A percentile compares a stretch with the other conserved stretches of the same genome.
Evolutionary conservation across 2,329 filamentous ascomycete species (phyloP).

Genomic region (Trichoderma harzianum): DNA sequence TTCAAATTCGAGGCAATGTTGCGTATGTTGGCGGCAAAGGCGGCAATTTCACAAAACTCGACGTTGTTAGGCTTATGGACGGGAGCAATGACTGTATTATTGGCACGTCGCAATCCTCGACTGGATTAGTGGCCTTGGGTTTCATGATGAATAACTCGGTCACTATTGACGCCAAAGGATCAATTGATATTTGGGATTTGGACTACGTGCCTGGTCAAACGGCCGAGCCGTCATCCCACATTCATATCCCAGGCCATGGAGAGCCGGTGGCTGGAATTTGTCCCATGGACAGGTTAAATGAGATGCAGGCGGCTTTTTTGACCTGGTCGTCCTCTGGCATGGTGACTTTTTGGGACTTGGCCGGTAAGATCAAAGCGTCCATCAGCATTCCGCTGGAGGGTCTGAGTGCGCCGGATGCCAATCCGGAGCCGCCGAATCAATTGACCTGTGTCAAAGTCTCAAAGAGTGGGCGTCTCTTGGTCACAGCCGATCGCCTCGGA

Average conservation of each 20-base stretch:
- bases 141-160: slow-evolving; percentile 65
- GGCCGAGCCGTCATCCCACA: slow-evolving; percentile 40
- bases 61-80: slow-evolving; percentile 48
- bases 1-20: slow-evolving; percentile 56
- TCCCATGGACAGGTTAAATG: slow-evolving; percentile 57
- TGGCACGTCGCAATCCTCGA: slow-evolving; percentile 36
- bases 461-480: slow-evolving; percentile 60
- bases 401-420: slow-evolving; percentile 59
- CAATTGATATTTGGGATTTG: slow-evolving; percentile 65
- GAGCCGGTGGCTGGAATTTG: slow-evolving; percentile 72
- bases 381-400: slow-evolving; percentile 70
- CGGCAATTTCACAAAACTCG: slow-evolving; percentile 54
- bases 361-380: slow-evolving; percentile 64
- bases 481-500: slow-evolving; percentile 86
- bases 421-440: slow-evolving; percentile 55
- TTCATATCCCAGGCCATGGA: slow-evolving; percentile 60
- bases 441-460: slow-evolving; percentile 59
- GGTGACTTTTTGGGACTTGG: slow-evolving; percentile 76
- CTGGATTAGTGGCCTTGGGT: slow-evolving; percentile 63
- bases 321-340: slow-evolving; percentile 84
- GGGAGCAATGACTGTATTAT: slow-evolving; percentile 39
- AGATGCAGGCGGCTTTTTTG: slow-evolving; percentile 68
- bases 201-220: slow-evolving; percentile 42
- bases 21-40: slow-evolving; percentile 68
- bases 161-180: slow-evolving; percentile 71